Evolutionary conservation across 75 land plant genomes (phyloP), one percentile per base, ranked within the genome.

Genomic region (Adiantum capillusveneris): DNA sequence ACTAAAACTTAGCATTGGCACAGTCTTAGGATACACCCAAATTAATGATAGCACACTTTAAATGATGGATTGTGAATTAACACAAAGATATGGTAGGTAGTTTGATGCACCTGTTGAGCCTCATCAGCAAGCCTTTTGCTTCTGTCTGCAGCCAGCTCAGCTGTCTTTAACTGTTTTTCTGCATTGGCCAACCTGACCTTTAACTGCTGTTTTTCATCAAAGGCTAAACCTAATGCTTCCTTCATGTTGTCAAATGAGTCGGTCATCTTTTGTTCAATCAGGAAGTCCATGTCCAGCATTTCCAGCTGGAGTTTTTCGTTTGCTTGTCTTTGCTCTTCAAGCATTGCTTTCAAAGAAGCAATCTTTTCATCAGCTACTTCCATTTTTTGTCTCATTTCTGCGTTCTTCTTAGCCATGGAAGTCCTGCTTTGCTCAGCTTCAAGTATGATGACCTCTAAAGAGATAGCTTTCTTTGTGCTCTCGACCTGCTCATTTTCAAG

Each of bases 101-200:
- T 31, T 25, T 29, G 27, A 24, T 36, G 16, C 56, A 84, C 97
- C 88, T 91, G 73, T 16, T 63, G 80, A 22, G 84, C 82, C 79
- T 87, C 99, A 0, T 55, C 56, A 25, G 86, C 84, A 64, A 76
- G 63, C 29, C 86, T 88, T 66, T 87, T 86, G 48, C 74, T 71
- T 68, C 82, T 86, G 51, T 87, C 83, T 54, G 82, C 92, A 54
- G 70, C 49, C 6, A 71, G 68, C 16, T 75, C 64, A 56, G 75
- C 68, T 65, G 65, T 79, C 43, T 78, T 89, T 30, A 95, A 77
- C 78, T 82, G 74, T 59, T 84, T 80, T 50, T 72, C 80, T 66
- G 84, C 50, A 27, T 29, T 46, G 68, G 60, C 48, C 14, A 79
- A 28, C 28, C 82, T 80, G 0, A 58, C 24, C 0, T 82, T 63